Evolutionary conservation across 805 yeast genomes (phyloP).

Genomic region (Schwanniomyces pseudopolymorphus): DNA sequence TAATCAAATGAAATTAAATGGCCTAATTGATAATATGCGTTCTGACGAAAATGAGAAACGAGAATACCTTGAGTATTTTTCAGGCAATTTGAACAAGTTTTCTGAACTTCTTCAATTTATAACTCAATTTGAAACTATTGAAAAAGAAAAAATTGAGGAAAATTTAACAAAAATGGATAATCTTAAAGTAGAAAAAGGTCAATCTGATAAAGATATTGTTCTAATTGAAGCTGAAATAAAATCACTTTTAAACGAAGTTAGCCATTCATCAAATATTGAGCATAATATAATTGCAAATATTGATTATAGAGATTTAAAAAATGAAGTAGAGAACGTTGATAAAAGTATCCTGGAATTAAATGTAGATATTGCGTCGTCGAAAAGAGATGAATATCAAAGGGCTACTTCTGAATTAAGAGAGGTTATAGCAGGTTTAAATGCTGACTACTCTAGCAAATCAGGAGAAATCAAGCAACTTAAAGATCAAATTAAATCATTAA

Average conservation of each 20-base stretch:
- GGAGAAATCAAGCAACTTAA: conserved; percentile 87
- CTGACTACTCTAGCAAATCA: conserved; percentile 66
- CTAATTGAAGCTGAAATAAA: conserved; percentile 23
- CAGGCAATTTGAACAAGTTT: background rate
- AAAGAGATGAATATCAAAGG: conserved; percentile 60
- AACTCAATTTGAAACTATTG: conserved; percentile 20
- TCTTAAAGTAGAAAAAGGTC: conserved; percentile 20
- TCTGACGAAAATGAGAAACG: background rate
- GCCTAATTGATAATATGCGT: background rate
- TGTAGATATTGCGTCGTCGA: conserved; percentile 55
- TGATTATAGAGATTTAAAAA: conserved; percentile 49
- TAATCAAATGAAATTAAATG: background rate
- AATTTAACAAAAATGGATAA: conserved; percentile 15
- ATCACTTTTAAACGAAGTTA: conserved; percentile 39
- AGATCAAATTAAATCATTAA: conserved; percentile 60
- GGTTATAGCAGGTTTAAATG: conserved; percentile 53
- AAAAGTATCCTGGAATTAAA: conserved; percentile 46
- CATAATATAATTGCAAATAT: conserved; percentile 65
- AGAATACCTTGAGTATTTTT: background rate
- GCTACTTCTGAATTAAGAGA: conserved; percentile 52
- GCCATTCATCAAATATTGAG: conserved; percentile 61
- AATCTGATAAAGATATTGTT: conserved; percentile 17
- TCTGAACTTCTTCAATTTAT: conserved; percentile 10
- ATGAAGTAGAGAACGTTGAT: conserved; percentile 37
- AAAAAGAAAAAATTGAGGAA: conserved; percentile 19